Base-by-base conservation (phyloP, 2,329 filamentous ascomycete genomes). In the Fonsecaea erecta region DNA sequence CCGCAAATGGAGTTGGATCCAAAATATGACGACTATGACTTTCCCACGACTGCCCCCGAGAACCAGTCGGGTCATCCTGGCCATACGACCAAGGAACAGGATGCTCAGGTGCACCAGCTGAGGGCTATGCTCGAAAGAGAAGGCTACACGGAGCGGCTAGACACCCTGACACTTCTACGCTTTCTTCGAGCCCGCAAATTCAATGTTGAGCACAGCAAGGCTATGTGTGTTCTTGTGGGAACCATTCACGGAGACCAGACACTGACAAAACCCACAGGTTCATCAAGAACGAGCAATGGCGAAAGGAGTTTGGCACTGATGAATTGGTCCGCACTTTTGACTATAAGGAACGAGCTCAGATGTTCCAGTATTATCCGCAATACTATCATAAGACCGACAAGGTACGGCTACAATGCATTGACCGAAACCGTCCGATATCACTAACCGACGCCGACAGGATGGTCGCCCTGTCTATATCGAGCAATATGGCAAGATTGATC, bases 11-110 rank as follows among this genome's bases (percentile, higher is more conserved):
- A 82, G 71, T 80, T 92, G 74, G 89, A 96, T 80, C 85, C 91
- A 77, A 97, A 97, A 82, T 96, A 98, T 84, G 95, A 98, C 82
- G 79, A 96, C 83, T 98, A 95, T 80, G 93, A 97, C 80, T 98
- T 87, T 83, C 95, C 95, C 69, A 92, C 89, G 70, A 89, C 86
- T 68, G 87, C 92, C 53, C 86, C 90, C 62, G 86, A 87, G 72
- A 77, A 85, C 53, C 86, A 89, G 76, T 82, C 83, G 73, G 95
- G 95, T 71, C 93, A 97, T 79, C 89, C 94, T 68, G 95, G 95
- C 76, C 87, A 96, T 79, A 90, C 96, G 74, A 95, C 90, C 62
- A 84, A 87, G 64, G 86, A 91, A 78, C 93, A 98, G 83, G 90
- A 97, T 86, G 93, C 92, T 60, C 89, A 94, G 81, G 90, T 98